Evolutionary conservation across 345 rosid species (phyloP).

Genomic region (Laguncularia racemosa): DNA sequence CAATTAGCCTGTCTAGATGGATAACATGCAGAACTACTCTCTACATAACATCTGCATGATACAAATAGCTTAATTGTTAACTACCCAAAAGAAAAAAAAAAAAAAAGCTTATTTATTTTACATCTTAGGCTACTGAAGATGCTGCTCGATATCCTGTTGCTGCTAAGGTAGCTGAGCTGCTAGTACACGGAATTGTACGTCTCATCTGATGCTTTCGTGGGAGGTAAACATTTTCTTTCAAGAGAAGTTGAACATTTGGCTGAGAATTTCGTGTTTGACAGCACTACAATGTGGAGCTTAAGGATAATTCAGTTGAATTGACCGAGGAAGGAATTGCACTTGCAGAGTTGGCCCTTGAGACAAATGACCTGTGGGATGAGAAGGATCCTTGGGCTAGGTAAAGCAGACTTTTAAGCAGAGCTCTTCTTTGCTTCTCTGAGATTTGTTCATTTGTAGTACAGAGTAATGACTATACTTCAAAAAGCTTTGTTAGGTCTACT

Average conservation of each 20-base stretch:
- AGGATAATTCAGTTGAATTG: conserved; percentile 94
- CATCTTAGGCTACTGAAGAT: conserved; percentile 73
- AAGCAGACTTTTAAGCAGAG: conserved; percentile 3
- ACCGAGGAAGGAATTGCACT: conserved; percentile 89
- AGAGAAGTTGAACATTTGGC: not conserved
- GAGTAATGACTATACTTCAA: no score
- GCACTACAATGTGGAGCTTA: conserved; percentile 85
- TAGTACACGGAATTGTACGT: conserved; percentile 61
- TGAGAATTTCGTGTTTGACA: conserved; percentile 20
- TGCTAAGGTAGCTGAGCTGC: conserved; percentile 93
- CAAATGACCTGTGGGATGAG: conserved; percentile 92
- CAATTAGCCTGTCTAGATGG: not conserved
- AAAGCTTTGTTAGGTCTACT: no score
- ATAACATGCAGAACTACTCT: no score
- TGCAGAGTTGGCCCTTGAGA: conserved; percentile 95
- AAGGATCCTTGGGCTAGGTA: conserved; percentile 99
- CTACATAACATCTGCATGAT: not conserved
- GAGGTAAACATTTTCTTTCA: not conserved
- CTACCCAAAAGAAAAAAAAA: not conserved
- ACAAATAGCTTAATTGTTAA: not conserved
- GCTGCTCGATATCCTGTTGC: conserved; percentile 96
- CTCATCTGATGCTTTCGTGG: conserved; percentile 3
- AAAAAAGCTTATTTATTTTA: conserved; percentile 12
- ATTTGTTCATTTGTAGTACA: no score
- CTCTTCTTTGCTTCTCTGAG: conserved; percentile 3